Conservation (phyloP, 1,284 basidiomycete species). For the Sporisorium exsertum region DNA sequence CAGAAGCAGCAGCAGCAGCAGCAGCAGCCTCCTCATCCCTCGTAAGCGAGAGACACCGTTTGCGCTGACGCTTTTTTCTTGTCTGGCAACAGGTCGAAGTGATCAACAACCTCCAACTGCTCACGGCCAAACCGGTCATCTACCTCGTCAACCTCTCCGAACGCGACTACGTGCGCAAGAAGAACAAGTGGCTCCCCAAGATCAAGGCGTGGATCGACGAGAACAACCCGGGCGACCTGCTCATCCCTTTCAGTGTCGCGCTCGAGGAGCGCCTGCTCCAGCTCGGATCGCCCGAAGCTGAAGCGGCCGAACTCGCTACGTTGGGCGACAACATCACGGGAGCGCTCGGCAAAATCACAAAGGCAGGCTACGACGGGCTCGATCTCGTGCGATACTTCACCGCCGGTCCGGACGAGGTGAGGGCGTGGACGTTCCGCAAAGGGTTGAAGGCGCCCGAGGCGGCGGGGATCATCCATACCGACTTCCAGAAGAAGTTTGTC, state of each 20-base stretch:
- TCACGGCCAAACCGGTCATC: constrained; percentile 97
- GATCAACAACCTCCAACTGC: constrained; percentile 88
- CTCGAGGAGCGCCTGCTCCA: constrained; percentile 89
- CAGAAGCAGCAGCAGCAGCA: constrained; percentile 5
- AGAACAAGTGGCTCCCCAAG: constrained; percentile 99
- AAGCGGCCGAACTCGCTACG: constrained; percentile 61
- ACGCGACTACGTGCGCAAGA: constrained; percentile 93
- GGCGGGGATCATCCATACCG: constrained; percentile 95
- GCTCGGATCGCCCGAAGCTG: constrained; percentile 61
- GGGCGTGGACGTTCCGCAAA: constrained; percentile 93
- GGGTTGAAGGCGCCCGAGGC: constrained; percentile 96
- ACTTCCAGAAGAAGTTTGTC: constrained; percentile 98
- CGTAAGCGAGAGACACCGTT: not conserved
- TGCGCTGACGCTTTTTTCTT: not conserved
- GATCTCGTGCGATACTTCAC: constrained; percentile 77
- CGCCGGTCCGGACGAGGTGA: constrained; percentile 93
- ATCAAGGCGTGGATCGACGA: constrained; percentile 99
- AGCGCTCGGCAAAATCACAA: constrained; percentile 67
- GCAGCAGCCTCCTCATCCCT: not conserved
- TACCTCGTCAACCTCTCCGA: constrained; percentile 99
- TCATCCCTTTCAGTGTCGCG: constrained; percentile 97
- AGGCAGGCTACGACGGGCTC: constrained; percentile 66
- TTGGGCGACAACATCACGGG: constrained; percentile 63
- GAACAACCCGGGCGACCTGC: constrained; percentile 92
- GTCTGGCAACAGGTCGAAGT: constrained; percentile 82